These are phyloP conservation scores for Globisporangium paroecandrum DNA, from an alignment of 352 stramenopile genomes.

Conservation along the genomic window DNA sequence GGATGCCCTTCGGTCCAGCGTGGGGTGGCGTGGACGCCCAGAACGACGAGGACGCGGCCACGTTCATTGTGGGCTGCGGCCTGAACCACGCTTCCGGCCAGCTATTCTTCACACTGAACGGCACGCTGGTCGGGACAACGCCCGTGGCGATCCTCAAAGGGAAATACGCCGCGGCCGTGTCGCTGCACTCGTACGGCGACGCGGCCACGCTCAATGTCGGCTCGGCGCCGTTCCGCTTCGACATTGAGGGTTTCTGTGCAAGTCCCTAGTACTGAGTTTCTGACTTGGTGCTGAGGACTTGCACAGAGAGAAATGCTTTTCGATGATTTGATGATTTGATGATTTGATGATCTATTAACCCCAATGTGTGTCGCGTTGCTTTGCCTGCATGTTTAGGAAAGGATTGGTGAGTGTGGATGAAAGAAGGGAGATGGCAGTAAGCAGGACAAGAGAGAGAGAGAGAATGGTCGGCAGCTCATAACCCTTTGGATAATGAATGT, in stretches of 20 bases:
- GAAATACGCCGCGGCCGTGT: slow-evolving; percentile 71
- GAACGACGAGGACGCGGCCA: slow-evolving; percentile 24
- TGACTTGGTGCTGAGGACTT: slow-evolving; percentile 33
- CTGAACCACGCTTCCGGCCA: slow-evolving; percentile 46
- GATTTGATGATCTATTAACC: not conserved
- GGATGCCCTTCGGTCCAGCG: slow-evolving; percentile 62
- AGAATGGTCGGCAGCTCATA: not conserved
- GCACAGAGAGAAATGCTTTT: slow-evolving; percentile 32
- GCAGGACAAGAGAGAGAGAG: not conserved
- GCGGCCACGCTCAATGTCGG: slow-evolving; percentile 69
- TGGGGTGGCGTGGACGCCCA: slow-evolving; percentile 43
- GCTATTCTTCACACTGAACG: slow-evolving; percentile 84
- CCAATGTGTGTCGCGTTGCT: not conserved
- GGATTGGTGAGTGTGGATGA: not conserved
- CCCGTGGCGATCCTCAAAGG: slow-evolving; percentile 42
- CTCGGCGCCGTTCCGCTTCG: slow-evolving; percentile 66
- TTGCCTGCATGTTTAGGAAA: not conserved
- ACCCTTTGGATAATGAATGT: not conserved
- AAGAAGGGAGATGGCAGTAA: not conserved
- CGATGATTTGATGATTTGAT: slow-evolving; percentile 7
- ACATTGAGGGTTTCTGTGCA: slow-evolving; percentile 88
- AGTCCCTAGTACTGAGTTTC: slow-evolving; percentile 48
- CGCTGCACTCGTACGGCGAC: slow-evolving; percentile 76
- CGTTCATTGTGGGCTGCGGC: slow-evolving; percentile 68
- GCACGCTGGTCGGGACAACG: slow-evolving; percentile 50